A percentile compares a stretch with the other conserved stretches of the same genome.
phyloP scores from a whole-genome alignment of 2,329 filamentous ascomycete species.

The Alternaria metachromatica region DNA sequence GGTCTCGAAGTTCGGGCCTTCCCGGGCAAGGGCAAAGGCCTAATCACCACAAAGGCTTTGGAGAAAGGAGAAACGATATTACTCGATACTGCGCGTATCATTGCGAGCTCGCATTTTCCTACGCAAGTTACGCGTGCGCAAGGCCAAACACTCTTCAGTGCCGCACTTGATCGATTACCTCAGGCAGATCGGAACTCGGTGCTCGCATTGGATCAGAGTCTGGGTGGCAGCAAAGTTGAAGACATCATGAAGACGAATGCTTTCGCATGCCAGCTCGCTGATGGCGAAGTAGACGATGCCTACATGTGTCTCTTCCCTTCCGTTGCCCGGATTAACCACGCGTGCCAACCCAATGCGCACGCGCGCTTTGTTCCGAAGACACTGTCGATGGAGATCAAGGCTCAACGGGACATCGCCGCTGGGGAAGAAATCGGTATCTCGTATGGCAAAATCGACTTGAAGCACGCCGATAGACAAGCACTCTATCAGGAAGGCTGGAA shows the following conservation, averaged over 20 bases:
- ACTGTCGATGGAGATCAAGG: conserved; percentile 31
- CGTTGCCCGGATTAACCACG: conserved; percentile 34
- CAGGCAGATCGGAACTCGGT: conserved; percentile 11
- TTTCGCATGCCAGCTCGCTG: conserved; percentile 29
- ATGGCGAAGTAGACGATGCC: conserved; percentile 25
- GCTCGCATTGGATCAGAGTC: conserved; percentile 22
- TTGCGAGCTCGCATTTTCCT: conserved; percentile 29
- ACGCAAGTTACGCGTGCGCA: conserved; percentile 12
- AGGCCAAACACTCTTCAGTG: conserved; percentile 21
- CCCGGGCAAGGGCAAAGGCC: conserved; percentile 32
- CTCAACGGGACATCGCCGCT: conserved; percentile 22
- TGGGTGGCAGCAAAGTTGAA: conserved; percentile 21
- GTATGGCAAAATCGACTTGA: conserved; percentile 29
- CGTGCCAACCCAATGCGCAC: conserved; percentile 31
- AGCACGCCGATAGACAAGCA: conserved; percentile 21
- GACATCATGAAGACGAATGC: conserved; percentile 33
- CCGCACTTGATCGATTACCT: conserved; percentile 16
- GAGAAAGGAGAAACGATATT: conserved; percentile 24
- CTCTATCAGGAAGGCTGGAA: conserved; percentile 31
- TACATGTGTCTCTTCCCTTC: conserved; percentile 35
- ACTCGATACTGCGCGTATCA: conserved; percentile 27
- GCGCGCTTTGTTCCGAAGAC: conserved; percentile 27
- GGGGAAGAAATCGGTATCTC: conserved; percentile 35
- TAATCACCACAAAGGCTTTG: conserved; percentile 22
- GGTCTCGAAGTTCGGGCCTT: conserved; percentile 23